These are phyloP conservation scores for Porcisia hertigi DNA, from an alignment of 208 protist species.

Conservation along the genomic window DNA sequence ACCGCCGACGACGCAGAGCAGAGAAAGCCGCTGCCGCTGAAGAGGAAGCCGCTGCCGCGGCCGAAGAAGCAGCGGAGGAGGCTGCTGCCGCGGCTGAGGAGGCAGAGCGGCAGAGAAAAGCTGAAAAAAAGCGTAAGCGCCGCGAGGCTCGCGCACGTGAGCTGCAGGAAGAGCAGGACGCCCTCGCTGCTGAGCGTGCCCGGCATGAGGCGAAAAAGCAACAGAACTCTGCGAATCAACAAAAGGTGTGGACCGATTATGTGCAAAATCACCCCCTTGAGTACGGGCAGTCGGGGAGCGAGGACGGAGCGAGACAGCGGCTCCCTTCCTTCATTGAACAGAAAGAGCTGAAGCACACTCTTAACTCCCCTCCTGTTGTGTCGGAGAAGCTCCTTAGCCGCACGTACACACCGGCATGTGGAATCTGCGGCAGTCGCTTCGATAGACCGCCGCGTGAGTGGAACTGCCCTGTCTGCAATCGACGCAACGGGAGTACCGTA, in stretches of 20 bases:
- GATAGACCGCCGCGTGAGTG: constrained; percentile 61
- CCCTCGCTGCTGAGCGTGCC: constrained; percentile 48
- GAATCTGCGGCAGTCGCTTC: constrained; percentile 56
- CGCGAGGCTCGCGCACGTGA: constrained; percentile 61
- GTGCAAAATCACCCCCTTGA: constrained; percentile 77
- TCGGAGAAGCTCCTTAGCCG: constrained; percentile 55
- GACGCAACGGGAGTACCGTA: constrained; percentile 30
- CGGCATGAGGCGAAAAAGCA: constrained; percentile 36
- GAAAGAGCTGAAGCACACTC: constrained; percentile 47
- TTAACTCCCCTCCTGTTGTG: constrained; percentile 57
- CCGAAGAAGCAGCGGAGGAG: constrained; percentile 50
- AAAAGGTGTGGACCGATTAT: constrained; percentile 80
- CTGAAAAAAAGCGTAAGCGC: constrained; percentile 50
- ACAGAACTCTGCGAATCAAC: constrained; percentile 40
- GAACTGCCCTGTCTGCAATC: constrained; percentile 73
- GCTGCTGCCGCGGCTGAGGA: constrained; percentile 36
- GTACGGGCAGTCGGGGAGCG: constrained; percentile 27
- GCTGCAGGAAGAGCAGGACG: constrained; percentile 67
- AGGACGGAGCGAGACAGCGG: not conserved
- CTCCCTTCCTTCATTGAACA: constrained; percentile 53
- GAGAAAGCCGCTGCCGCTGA: constrained; percentile 36
- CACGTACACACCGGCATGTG: constrained; percentile 78
- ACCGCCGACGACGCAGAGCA: constrained; percentile 35
- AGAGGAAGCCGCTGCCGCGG: constrained; percentile 33
- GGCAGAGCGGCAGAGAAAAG: constrained; percentile 38